Evolutionary conservation across 352 stramenopile species (phyloP).

Genomic region (Elongisporangium undulatum): DNA sequence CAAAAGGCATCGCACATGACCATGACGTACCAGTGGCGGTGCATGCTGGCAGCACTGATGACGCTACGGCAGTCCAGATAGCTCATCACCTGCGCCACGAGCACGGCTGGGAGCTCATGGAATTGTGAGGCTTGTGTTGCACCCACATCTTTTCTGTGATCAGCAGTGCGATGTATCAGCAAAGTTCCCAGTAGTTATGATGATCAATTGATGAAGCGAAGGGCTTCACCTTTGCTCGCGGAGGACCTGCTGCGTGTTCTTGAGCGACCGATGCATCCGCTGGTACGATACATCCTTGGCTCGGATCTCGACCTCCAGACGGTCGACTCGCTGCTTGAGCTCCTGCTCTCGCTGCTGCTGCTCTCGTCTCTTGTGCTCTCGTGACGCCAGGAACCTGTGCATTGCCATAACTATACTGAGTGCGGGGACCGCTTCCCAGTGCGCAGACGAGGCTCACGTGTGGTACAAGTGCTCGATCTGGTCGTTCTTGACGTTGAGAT

Average conservation of each 20-base stretch:
- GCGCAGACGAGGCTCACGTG: slow-evolving; percentile 8
- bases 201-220: too few species aligned
- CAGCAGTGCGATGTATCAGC: background rate
- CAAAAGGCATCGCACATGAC: slow-evolving; percentile 15
- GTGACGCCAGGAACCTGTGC: slow-evolving; percentile 13
- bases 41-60: slow-evolving; percentile 6
- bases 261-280: slow-evolving; percentile 9
- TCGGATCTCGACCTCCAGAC: slow-evolving; percentile 14
- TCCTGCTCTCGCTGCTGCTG: slow-evolving; percentile 14
- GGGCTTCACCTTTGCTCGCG: background rate
- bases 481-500: slow-evolving; percentile 29
- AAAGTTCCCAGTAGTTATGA: background rate
- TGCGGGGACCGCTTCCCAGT: background rate
- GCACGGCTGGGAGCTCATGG: slow-evolving; percentile 12
- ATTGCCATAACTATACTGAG: background rate
- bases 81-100: slow-evolving; percentile 10
- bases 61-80: slow-evolving; percentile 11
- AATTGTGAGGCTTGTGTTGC: background rate
- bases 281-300: slow-evolving; percentile 7
- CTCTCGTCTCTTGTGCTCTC: slow-evolving; percentile 16
- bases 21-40: slow-evolving; percentile 12
- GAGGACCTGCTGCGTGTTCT: slow-evolving; percentile 4
- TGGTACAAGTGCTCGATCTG: slow-evolving; percentile 27
- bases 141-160: background rate
- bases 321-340: slow-evolving; percentile 10